Evolutionary conservation across 2,329 filamentous ascomycete species (phyloP), one percentile per base, ranked within the genome.

Genomic region (Alternaria hordeiaustralica): DNA sequence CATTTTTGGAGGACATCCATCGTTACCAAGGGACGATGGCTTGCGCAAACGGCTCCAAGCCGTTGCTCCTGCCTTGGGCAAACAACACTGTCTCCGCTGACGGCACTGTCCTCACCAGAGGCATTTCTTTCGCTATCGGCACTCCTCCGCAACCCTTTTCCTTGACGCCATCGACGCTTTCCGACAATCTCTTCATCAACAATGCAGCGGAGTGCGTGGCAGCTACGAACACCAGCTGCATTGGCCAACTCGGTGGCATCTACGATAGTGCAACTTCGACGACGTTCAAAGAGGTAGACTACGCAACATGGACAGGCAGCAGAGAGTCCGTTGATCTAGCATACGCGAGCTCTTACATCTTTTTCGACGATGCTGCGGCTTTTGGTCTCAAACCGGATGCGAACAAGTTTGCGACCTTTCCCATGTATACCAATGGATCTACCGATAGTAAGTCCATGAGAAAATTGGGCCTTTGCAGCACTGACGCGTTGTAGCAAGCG

Each of bases 111-210:
- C 30, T 68, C 25, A 64, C 65, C n/a, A 64, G 66, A 47, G 67
- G 67, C 43, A 64, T 70, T 21, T 66, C 65, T 0, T 70, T 70
- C 44, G 47, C 63, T 20, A 59, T 70, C 20, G 67, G 67, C 15
- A 70, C 67, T 18, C 67, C 65, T 55, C 61, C 65, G 46, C 67
- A 70, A 18, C 46, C 61, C 4, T 70, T 70, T 44, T 67, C 67
- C 30, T 60, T 70, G 15, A 70, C 63, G 25, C 67, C 67, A 36
- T 68, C 67, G 21, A 70, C 67, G 11, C 30, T 61, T 13, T 63
- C 63, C 11, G 57, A 63, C 65, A 70, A 70, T 26, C 25, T 68
- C 13, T 70, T 68, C 47, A 12, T 70, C 44, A 68, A 68, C 49
- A 70, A 63, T 53, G 63, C 49, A 44, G 57, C 61, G 10, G 60